A percentile compares a stretch with the other conserved stretches of the same genome.
These are phyloP conservation scores for Cicer pinnatifidum DNA, from an alignment of 306 rosid genomes.

Conservation along the genomic window DNA sequence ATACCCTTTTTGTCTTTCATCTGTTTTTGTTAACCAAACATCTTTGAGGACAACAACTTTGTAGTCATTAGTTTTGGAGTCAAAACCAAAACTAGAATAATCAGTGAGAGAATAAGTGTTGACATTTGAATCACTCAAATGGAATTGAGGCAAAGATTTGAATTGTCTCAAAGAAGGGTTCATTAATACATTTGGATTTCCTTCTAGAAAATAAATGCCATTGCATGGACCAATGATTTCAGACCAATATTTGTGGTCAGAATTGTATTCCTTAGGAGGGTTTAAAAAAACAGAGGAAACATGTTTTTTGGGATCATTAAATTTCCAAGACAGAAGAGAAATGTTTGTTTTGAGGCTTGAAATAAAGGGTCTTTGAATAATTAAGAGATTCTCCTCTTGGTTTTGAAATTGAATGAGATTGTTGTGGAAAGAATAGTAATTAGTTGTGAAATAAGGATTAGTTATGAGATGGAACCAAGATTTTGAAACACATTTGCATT, in stretches of 20 bases:
- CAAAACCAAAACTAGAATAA: constrained; percentile 38
- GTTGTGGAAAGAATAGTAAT: constrained; percentile 27
- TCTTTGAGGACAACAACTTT: constrained; percentile 39
- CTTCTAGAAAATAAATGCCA: constrained; percentile 42
- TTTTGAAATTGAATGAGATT: no score
- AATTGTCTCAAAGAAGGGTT: constrained; percentile 42
- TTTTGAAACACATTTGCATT: constrained; percentile 25
- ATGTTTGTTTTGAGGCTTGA: constrained; percentile 37
- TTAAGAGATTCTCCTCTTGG: constrained; percentile 34
- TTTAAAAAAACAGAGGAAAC: constrained; percentile 16
- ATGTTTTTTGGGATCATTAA: neutral
- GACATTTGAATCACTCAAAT: neutral
- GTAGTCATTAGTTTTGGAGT: constrained; percentile 40
- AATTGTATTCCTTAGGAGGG: constrained; percentile 20
- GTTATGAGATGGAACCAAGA: constrained; percentile 36
- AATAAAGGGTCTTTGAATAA: constrained; percentile 20
- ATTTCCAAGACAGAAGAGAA: constrained; percentile 29
- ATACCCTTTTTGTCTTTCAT: constrained; percentile 36
- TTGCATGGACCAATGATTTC: constrained; percentile 42
- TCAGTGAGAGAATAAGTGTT: constrained; percentile 27
- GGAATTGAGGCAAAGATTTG: constrained; percentile 39
- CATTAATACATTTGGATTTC: constrained; percentile 40
- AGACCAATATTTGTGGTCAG: constrained; percentile 39
- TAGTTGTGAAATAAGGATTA: constrained; percentile 28
- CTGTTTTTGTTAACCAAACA: constrained; percentile 38